Evolutionary conservation across 352 stramenopile genomes (phyloP), one percentile per base, ranked within the genome.

Genomic region (Phytophthora cactorum): DNA sequence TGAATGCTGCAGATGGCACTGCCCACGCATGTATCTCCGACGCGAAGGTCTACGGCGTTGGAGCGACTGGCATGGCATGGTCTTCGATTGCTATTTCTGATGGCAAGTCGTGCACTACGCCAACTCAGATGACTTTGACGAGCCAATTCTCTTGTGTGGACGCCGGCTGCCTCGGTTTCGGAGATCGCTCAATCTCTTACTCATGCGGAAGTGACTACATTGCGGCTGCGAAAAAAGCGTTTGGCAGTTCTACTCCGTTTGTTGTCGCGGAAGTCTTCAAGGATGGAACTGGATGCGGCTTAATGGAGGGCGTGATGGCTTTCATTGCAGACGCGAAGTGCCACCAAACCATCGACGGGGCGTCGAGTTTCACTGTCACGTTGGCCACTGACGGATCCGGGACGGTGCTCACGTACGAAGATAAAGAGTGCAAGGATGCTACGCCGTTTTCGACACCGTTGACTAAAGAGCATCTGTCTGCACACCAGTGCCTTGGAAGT

Each of bases 111-210:
- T 55, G 43, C 27, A 15, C 32, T 11, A 12, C 22, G 5, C 32
- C 57, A 17, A 38, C 43, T 15, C 59, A 60, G n/a, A 44, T 56
- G 10, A 49, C 41, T 17, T 51, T 67, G 31, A 28, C 41, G n/a
- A 60, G 36, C 31, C 15, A 29, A 12, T 44, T 31, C 7, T 25
- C 31, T 2, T 67, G 59, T 51, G 47, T 34, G 3, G 41, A 41
- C 1, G 25, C 28, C 49, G 32, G 22, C 31, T 68, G 60, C 34
- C 22, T 56, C 3, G 45, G 15, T 57, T 57, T 51, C 2, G 60
- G 60, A 5, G 34, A 41, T 39, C 60, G 60, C 15, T 68, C 52
- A 11, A 28, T 68, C 2, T 56, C 60, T 2, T 51, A 68, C 15
- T 2, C 32, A 6, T 68, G 60, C 15, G 38, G 15, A 12, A 53